Base-by-base conservation (phyloP, 768 basidiomycete genomes). In the Cystofilobasidium macerans region DNA sequence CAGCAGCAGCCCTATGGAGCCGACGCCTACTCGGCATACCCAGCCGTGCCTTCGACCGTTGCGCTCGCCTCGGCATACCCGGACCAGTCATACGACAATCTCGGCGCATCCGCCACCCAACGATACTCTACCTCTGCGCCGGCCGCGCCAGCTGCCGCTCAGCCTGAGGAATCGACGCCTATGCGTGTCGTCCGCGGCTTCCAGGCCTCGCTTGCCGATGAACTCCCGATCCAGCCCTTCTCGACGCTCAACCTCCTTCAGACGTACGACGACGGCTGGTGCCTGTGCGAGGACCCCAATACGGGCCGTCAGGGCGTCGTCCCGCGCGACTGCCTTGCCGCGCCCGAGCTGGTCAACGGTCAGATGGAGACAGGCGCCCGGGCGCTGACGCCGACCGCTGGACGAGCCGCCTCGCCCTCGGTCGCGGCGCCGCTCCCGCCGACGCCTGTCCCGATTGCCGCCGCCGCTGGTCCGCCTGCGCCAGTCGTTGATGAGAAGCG, bases 221-320 rank as follows among this genome's bases (percentile, higher is more conserved):
- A 67, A 38, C 65, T 67, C 7, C 36, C 14, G 22, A 61, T 67
- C 38, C 48, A 42, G n/a, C 65, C 65, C 18, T 61, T 61, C 59
- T 56, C 32, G 24, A 45, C 36, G 18, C 51, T 67, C 7, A 11
- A 12, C 5, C 33, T 67, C 11, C 65, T 61, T 2, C 65, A 67
- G 60, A 54, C 47, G 12, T 67, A 67, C 40, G 65, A 67, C 26
- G 65, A 67, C 32, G 65, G 65, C 11, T 67, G 65, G 65, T 61
- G 65, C 38, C 42, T 67, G 30, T 60, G 59, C 36, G 59, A 58
- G n/a, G 48, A 57, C 56, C 63, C 36, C 22, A 36, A 26, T 1
- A 61, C 35, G 14, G 35, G 38, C n/a, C 22, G 40, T 16, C 59
- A 40, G 20, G 65, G 65, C 12, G 60, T 67, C 18, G 65, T 67